A percentile compares a stretch with the other conserved stretches of the same genome.
Conservation (phyloP, 2,329 filamentous ascomycete species). For the Hysterium pulicare region DNA sequence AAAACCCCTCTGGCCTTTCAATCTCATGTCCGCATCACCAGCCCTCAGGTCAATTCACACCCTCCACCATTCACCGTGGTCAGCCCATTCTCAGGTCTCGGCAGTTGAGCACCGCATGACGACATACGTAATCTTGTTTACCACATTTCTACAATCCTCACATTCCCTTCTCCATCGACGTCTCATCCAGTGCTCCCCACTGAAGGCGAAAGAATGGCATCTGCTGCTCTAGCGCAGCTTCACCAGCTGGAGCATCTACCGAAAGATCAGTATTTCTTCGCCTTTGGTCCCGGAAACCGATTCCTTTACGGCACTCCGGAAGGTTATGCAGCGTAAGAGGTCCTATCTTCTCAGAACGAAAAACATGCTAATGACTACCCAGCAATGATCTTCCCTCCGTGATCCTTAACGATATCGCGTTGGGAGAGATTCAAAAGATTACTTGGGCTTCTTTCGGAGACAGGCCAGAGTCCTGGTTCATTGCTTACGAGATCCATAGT, state of each 20-base stretch:
- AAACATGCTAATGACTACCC: background rate
- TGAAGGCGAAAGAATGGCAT: no score
- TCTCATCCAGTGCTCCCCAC: no score
- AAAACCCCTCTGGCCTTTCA: no score
- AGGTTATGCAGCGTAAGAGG: slow-evolving; percentile 24
- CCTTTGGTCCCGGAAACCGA: slow-evolving; percentile 18
- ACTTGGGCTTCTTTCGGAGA: slow-evolving; percentile 25
- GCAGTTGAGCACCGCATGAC: no score
- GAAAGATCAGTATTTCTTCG: slow-evolving; percentile 24
- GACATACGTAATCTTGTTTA: no score
- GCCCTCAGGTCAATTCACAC: no score
- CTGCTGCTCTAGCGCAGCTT: no score
- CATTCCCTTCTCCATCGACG: no score
- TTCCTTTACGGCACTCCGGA: slow-evolving; percentile 25
- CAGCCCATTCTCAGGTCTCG: no score
- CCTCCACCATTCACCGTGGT: no score
- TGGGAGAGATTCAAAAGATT: slow-evolving; percentile 14
- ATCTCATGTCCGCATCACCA: no score
- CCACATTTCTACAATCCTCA: no score
- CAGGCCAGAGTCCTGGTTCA: slow-evolving; percentile 24
- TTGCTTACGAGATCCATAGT: slow-evolving; percentile 19
- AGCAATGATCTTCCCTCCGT: slow-evolving; percentile 20
- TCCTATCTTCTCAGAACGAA: background rate
- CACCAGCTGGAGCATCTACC: slow-evolving; percentile 8
- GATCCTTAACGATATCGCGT: slow-evolving; percentile 9